Evolutionary conservation across 768 basidiomycete genomes (phyloP).

Genomic region (Boletus reticulatus): DNA sequence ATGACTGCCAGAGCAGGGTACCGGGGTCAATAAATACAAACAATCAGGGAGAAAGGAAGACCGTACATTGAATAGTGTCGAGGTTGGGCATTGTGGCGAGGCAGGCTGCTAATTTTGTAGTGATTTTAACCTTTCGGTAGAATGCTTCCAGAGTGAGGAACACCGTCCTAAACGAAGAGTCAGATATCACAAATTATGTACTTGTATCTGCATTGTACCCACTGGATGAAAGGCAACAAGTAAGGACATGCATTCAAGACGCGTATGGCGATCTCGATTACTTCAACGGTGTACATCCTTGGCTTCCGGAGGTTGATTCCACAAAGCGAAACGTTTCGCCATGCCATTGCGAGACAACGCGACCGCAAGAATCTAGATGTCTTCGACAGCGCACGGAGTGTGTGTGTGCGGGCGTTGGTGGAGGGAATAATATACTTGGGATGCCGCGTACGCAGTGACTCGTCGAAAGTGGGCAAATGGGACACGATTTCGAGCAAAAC

Average conservation of each 20-base stretch:
- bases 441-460: too few relatives aligned
- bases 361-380: too few relatives aligned
- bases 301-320: too few relatives aligned
- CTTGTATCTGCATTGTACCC: not conserved
- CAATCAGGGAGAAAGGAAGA: not conserved
- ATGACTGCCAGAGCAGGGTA: not conserved
- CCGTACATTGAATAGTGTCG: conserved; percentile 3
- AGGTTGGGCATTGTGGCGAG: conserved; percentile 6
- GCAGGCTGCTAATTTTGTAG: conserved; percentile 6
- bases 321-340: too few relatives aligned
- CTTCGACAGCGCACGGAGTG: too few relatives aligned
- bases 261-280: not conserved
- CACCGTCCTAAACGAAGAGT: not conserved
- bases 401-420: too few relatives aligned
- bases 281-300: too few relatives aligned
- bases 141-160: not conserved
- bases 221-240: conserved; percentile 5
- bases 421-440: too few relatives aligned
- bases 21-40: not conserved
- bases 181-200: not conserved
- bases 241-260: conserved; percentile 4
- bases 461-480: too few relatives aligned
- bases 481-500: too few relatives aligned
- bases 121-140: not conserved
- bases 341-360: too few relatives aligned